Percentiles rank a stretch among this genome's conserved stretches.
Conservation (phyloP, 768 basidiomycete species). For the Obba rivulosa region DNA sequence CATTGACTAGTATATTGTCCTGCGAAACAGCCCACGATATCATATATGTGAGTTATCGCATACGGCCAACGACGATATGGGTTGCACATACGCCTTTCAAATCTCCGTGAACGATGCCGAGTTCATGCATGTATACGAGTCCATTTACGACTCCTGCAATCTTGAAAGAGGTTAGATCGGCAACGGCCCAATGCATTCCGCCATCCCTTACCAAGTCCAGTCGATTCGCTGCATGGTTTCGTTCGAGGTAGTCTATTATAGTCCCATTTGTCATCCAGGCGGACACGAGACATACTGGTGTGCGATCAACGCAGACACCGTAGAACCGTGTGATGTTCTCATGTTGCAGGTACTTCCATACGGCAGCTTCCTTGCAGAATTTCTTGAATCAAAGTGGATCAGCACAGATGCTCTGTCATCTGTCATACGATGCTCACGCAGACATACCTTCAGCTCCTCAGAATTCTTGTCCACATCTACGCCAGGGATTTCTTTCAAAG, state of each 20-base stretch:
- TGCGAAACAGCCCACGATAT: not conserved
- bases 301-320: constrained; percentile 2
- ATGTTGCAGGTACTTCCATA: constrained; percentile 15
- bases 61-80: not conserved
- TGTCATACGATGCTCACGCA: too few relatives aligned
- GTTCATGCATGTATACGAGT: constrained; percentile 17
- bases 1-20: constrained; percentile 20
- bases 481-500: too few relatives aligned
- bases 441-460: too few relatives aligned
- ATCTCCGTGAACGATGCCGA: constrained; percentile 20
- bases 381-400: not conserved
- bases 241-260: constrained; percentile 5
- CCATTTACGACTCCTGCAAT: constrained; percentile 13
- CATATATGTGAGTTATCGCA: too few relatives aligned
- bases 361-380: constrained; percentile 10
- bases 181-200: not conserved
- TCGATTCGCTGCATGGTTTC: constrained; percentile 7
- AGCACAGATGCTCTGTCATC: too few relatives aligned
- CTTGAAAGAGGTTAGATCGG: constrained; percentile 3
- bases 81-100: constrained; percentile 16
- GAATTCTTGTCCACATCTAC: too few relatives aligned
- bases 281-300: constrained; percentile 11
- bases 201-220: constrained; percentile 3
- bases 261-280: constrained; percentile 11
- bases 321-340: constrained; percentile 13